phyloP scores from a whole-genome alignment of 1,139 yeast genomes.

The Saccharomyces uvarum region DNA sequence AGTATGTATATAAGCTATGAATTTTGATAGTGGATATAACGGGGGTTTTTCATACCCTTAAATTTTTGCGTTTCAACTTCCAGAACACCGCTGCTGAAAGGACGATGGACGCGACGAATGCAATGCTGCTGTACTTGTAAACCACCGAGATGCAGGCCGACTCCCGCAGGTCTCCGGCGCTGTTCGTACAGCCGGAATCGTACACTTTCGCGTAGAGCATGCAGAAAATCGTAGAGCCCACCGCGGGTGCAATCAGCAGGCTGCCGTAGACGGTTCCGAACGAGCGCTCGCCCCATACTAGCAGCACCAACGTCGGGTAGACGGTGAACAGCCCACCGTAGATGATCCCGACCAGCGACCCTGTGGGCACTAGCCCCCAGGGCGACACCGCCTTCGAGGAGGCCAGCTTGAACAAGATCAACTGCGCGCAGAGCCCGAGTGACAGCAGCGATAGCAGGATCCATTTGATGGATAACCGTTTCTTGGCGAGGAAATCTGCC shows the following conservation, averaged over 20 bases:
- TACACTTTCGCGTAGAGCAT: slow-evolving; percentile 60
- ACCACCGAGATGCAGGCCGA: slow-evolving; percentile 19
- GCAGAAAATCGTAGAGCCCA: slow-evolving; percentile 70
- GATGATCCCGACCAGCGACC: slow-evolving; percentile 56
- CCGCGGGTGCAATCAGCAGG: slow-evolving; percentile 84
- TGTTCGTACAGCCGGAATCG: slow-evolving; percentile 36
- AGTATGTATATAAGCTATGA: not conserved
- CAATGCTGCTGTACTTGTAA: slow-evolving; percentile 10
- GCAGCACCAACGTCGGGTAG: slow-evolving; percentile 73
- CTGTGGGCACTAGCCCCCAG: slow-evolving; percentile 33
- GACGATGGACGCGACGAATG: slow-evolving; percentile 11
- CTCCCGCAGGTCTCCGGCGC: not conserved
- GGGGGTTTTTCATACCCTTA: not conserved
- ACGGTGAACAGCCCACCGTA: slow-evolving; percentile 84
- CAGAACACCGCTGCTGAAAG: slow-evolving; percentile 11
- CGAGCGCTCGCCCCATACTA: slow-evolving; percentile 82
- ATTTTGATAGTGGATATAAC: not conserved
- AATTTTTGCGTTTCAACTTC: not conserved
- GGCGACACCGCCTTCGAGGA: slow-evolving; percentile 2
- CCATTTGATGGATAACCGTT: slow-evolving; percentile 37
- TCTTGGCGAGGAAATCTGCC: slow-evolving; percentile 46
- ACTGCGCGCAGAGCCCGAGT: slow-evolving; percentile 42
- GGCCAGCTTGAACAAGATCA: slow-evolving; percentile 20
- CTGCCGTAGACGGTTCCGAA: slow-evolving; percentile 94
- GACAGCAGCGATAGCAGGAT: slow-evolving; percentile 38